Evolutionary conservation across 2,329 filamentous ascomycete species (phyloP).

Genomic region (Shiraia sp.): DNA sequence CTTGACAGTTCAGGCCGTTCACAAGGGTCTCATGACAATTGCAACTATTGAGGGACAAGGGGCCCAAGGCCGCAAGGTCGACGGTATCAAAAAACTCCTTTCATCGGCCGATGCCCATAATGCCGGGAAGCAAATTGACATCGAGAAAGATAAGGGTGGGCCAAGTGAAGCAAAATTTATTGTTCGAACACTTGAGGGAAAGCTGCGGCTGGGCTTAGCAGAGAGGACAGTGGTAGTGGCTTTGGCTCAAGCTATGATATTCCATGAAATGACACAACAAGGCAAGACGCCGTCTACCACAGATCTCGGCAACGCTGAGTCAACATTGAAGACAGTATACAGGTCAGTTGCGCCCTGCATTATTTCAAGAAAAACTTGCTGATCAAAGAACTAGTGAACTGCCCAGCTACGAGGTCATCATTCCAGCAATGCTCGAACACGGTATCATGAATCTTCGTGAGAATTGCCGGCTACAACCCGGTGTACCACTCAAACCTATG

Average conservation of each 20-base stretch:
- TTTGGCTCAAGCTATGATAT: conserved; percentile 83
- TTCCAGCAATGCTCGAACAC: conserved; percentile 84
- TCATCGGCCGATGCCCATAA: conserved; percentile 80
- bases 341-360: conserved; percentile 57
- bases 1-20: conserved; percentile 82
- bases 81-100: conserved; percentile 94
- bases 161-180: conserved; percentile 95
- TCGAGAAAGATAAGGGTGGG: conserved; percentile 88
- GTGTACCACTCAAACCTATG: conserved; percentile 97
- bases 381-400: conserved; percentile 70
- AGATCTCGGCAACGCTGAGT: conserved; percentile 81
- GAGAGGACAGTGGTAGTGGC: conserved; percentile 91
- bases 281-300: conserved; percentile 72
- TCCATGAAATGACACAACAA: conserved; percentile 75
- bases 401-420: conserved; percentile 92
- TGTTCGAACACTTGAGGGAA: conserved; percentile 90
- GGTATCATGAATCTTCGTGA: conserved; percentile 83
- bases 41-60: conserved; percentile 86
- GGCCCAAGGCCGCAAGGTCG: conserved; percentile 87
- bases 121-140: conserved; percentile 71
- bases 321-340: conserved; percentile 86
- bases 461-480: conserved; percentile 87
- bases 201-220: conserved; percentile 86
- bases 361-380: neutral
- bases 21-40: conserved; percentile 84